Base-by-base conservation (phyloP, 768 basidiomycete species). In the Auricularia sp. region DNA sequence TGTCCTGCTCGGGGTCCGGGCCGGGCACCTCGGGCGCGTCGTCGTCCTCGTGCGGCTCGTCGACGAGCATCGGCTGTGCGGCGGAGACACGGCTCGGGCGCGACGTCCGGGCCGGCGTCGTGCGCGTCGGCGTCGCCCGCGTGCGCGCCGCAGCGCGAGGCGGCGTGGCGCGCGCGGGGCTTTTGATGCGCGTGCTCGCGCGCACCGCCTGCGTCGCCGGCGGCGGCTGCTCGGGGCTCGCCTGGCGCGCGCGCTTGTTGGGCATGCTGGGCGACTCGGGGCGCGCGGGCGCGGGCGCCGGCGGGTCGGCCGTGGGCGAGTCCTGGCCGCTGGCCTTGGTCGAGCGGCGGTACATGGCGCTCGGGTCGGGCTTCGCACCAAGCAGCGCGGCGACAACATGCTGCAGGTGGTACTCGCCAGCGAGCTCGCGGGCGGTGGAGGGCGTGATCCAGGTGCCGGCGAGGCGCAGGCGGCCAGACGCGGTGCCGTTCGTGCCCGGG, bases 371-470 rank as follows among this genome's bases (percentile, higher is more conserved):
- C 0, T 72, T 68, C 14, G 94, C 90, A 21, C 82, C 78, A 47
- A 87, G 83, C 39, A 96, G 85, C 5, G 82, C 78, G 51, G 81
- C 74, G 66, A 92, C 83, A 67, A 91, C 78, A 3, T 80, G 74
- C 5, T 74, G 77, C 6, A 98, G 77, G 18, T 74, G 75, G 70
- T 97, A 98, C 5, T 79, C 76, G 3, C 80, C 79, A 4, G 90
- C 91, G 39, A 96, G 78, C 67, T 81, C 79, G 51, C 83, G 73
- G 0, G 94, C 94, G 8, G 87, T 72, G 5, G 81, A 71, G 36
- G 87, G 79, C 64, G 81, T 80, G 66, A 92, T 86, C 94, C 94
- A 98, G 36, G 86, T 89, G 14, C 94, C 94, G 2, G 94, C 94
- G 64, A 98, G 85, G 67, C 93, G 83, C 62, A 89, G 84, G 70